Base-by-base conservation (phyloP, 495 filamentous ascomycete genomes). In the Hypoxylon subgilvum region DNA sequence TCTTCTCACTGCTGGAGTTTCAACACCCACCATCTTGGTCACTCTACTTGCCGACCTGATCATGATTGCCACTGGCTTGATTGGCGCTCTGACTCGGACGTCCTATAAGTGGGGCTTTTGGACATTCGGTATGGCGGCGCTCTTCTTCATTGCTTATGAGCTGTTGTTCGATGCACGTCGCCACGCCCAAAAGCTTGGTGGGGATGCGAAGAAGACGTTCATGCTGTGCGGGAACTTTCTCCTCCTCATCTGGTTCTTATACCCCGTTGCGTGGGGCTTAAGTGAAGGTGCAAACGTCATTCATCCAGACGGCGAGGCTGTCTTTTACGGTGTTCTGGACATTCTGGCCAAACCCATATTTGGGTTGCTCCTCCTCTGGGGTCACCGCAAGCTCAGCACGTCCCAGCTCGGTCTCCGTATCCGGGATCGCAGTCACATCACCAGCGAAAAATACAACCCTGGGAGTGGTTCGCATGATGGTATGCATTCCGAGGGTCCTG, bases 321-420 rank as follows among this genome's bases (percentile, higher is more conserved):
- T 88, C 50, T 90, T 91, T 70, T 90, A 89, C 58, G 85, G 86
- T 23, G 73, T 86, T 14, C 69, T 91, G 10, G 86, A 91, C 59
- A 59, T 89, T 5, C 48, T 88, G 10, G 69, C 84, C 4, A 82
- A 86, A 48, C 85, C 83, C 1, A 65, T 84, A 0, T 80, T 87
- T 42, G 75, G 76, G 3, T 36, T 79, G 21, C 27, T 73, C 1
- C 68, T 84, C 44, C 66, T 81, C 42, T 77, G 72, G 72, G 82
- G 81, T 17, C 82, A 83, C 58, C 76, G 79, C 31, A 75, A 76
- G 45, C 82, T 83, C 46, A 79, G 82, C 32, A 80, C 78, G 3
- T 68, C 67, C 8, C 57, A 72, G 17, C 63, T 87, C 10, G 81
- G 82, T 21, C 69, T 82, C 23, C 61, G 67, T 22, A 62, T 68